These are phyloP conservation scores for Dendrocalamus latiflorus DNA, from an alignment of 202 grass and related monocot species.

Conservation along the genomic window DNA sequence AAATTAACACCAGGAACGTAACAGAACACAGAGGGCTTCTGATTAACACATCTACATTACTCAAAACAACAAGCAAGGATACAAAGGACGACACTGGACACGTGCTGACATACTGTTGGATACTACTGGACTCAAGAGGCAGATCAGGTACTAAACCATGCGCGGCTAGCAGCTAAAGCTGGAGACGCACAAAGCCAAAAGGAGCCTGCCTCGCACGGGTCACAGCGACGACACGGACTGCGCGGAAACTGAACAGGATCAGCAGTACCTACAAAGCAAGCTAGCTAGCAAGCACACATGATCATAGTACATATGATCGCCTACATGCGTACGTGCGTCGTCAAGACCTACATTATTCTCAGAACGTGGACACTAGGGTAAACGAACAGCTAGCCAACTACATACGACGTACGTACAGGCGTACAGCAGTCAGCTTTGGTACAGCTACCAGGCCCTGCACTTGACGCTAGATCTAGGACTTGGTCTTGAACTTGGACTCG, in stretches of 20 bases:
- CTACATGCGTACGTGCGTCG: neutral
- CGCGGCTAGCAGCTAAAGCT: no score
- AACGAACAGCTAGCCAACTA: no score
- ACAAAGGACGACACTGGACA: neutral
- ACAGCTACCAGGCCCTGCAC: no score
- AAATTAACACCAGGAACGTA: neutral
- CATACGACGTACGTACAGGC: no score
- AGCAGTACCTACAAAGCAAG: neutral
- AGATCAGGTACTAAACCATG: no score
- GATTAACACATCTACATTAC: neutral
- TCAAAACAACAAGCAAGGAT: neutral
- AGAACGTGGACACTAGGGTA: neutral
- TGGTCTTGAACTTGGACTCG: conserved; percentile 57
- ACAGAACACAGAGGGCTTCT: neutral
- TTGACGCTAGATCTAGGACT: neutral
- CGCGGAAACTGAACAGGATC: neutral
- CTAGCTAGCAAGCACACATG: neutral
- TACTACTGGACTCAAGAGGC: no score
- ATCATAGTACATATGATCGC: neutral
- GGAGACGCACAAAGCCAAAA: neutral
- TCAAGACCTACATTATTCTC: conserved; percentile 19
- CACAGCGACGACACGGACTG: neutral
- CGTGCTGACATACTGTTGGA: neutral
- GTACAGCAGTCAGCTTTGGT: no score
- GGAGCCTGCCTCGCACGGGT: neutral